These are phyloP conservation scores for Crithidia sp. DNA, from an alignment of 208 protist genomes.

Conservation along the genomic window DNA sequence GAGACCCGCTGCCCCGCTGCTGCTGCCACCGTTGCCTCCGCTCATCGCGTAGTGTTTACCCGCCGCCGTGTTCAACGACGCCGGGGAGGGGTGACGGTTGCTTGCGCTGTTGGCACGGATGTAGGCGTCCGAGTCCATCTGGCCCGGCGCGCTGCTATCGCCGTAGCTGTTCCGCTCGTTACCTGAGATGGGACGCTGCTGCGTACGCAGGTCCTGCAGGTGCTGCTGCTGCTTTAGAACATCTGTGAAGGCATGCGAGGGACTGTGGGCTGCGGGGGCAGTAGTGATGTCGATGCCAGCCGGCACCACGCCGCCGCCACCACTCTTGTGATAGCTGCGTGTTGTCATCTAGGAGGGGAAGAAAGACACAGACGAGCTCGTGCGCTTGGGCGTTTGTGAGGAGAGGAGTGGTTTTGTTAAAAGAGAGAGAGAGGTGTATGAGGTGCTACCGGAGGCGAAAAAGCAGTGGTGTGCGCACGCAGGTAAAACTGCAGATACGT, in stretches of 20 bases:
- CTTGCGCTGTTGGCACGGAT: neutral
- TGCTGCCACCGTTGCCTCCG: neutral
- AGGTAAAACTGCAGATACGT: too few species aligned
- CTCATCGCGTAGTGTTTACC: too few species aligned
- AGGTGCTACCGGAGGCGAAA: too few species aligned
- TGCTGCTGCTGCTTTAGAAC: slow-evolving; percentile 8
- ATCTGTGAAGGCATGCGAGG: slow-evolving; percentile 2
- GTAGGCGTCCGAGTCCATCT: neutral
- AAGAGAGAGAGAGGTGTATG: too few species aligned
- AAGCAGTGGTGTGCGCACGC: too few species aligned
- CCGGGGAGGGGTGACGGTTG: slow-evolving; percentile 2
- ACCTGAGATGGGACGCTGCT: too few species aligned
- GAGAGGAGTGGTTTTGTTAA: neutral
- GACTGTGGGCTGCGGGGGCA: neutral
- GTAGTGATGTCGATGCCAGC: slow-evolving; percentile 24
- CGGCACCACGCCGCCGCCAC: slow-evolving; percentile 15
- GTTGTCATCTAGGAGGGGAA: slow-evolving; percentile 9
- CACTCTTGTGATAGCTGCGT: slow-evolving; percentile 11
- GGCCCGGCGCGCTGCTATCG: too few species aligned
- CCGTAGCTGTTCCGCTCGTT: neutral
- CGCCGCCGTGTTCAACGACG: too few species aligned
- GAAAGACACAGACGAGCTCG: neutral
- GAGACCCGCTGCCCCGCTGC: neutral
- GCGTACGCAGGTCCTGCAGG: too few species aligned
- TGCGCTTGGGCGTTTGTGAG: neutral